Evolutionary conservation across 2,329 filamentous ascomycete species (phyloP), one percentile per base, ranked within the genome.

Genomic region (Neonectria coccinea): DNA sequence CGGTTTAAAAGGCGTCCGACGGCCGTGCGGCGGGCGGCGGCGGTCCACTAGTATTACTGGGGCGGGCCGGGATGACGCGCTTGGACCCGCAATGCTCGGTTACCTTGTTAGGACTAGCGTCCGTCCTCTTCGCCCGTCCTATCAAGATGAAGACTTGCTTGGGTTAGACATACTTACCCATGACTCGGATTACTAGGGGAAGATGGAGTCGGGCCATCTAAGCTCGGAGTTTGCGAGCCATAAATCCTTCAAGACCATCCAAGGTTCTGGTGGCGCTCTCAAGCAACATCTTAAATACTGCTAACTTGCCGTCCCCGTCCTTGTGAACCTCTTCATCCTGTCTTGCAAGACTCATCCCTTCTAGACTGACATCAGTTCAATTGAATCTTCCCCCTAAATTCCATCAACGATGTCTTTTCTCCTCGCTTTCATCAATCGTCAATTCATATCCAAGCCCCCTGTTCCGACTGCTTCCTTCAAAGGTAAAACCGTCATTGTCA

Each of bases 41-140:
- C 6, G 39, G 16, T 16, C 14, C 42, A 12, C 29, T 20, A 33
- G 20, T 18, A 33, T 5, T 2, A 20, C 29, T 20, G 47, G 27
- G n/a, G 11, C 27, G 11, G 27, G 47, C 14, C 25, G 45, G 22
- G 25, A 45, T 56, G 53, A 45, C 22, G 53, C 53, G 31, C 5
- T 1, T 11, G 3, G 48, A 33, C n/a, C n/a, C 48, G 36, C 16
- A 8, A 6, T 57, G 55, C 55, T 57, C 55, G 55, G 55, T 57
- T 57, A 57, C 55, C 39, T 48, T 57, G 44, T 57, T 57, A 16
- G 55, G 55, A 57, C 9, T 57, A 50, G 55, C 29, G 14, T 4
- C 18, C n/a, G 9, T 27, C 14, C 33, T 27, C 29, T n/a, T 22
- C 9, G 33, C 6, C 25, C 2, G 22, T 14, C 10, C n/a, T 10